Conservation (phyloP, 73 alveolate genomes). For the Paramecium octaurelia region DNA sequence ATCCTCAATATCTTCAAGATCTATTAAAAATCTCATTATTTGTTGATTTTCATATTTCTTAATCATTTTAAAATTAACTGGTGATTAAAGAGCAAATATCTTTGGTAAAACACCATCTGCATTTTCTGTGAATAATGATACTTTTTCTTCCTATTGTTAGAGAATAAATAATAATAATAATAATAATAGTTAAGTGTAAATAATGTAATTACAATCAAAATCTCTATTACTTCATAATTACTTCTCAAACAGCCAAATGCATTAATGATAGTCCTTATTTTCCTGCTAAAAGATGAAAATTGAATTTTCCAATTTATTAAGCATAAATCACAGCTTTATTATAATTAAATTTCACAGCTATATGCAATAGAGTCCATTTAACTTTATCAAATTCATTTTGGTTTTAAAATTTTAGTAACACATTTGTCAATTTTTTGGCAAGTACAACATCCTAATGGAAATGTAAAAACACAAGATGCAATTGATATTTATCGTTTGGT, state of each 20-base stretch:
- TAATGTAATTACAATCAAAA: neutral
- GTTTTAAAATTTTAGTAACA: neutral
- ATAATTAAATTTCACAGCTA: slow-evolving; percentile 17
- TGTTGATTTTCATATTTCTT: neutral
- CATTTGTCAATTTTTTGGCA: neutral
- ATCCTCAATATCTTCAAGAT: neutral
- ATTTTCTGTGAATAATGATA: neutral
- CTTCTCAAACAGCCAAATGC: slow-evolving; percentile 36
- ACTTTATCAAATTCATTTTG: neutral
- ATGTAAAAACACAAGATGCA: neutral
- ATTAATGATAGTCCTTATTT: neutral
- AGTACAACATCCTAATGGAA: neutral
- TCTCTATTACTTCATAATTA: neutral
- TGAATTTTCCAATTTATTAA: neutral
- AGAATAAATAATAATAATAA: too few species aligned
- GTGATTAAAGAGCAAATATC: neutral
- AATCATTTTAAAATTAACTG: neutral
- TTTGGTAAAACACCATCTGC: slow-evolving; percentile 3
- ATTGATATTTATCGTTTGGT: neutral
- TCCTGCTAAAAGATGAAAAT: slow-evolving; percentile 6
- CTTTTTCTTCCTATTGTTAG: slow-evolving; percentile 1
- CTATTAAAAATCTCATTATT: neutral
- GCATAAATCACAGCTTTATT: neutral
- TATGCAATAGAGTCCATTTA: slow-evolving; percentile 3
- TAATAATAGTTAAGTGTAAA: too few species aligned